These are phyloP conservation scores for Vigna mungo DNA, from an alignment of 306 rosid genomes.

Conservation along the genomic window DNA sequence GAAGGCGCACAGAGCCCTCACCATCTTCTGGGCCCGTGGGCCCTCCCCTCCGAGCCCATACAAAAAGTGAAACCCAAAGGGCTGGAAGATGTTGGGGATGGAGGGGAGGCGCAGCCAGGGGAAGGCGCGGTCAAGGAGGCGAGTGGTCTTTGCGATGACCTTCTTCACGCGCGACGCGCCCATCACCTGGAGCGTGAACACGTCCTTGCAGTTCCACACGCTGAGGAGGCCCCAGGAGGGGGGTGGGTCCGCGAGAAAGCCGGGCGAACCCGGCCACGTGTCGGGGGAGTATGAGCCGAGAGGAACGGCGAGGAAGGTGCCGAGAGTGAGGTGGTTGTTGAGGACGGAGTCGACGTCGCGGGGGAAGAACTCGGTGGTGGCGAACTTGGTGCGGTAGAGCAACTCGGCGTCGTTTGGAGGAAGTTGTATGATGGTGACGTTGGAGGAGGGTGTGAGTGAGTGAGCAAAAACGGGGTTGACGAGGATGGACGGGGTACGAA, in stretches of 20 bases:
- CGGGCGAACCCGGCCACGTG: conserved; percentile 65
- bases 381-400: conserved; percentile 72
- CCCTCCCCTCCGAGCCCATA: conserved; percentile 91
- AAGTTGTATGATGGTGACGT: conserved; percentile 55
- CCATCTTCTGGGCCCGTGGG: conserved; percentile 55
- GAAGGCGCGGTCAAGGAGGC: conserved; percentile 67
- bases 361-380: conserved; percentile 94
- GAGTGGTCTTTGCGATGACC: conserved; percentile 66
- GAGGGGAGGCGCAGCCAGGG: conserved; percentile 81
- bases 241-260: conserved; percentile 63
- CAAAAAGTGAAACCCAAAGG: conserved; percentile 81
- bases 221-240: conserved; percentile 86
- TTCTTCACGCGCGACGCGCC: conserved; percentile 80
- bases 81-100: conserved; percentile 70
- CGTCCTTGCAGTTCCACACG: conserved; percentile 85
- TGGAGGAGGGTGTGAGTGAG: conserved; percentile 41
- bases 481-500: conserved; percentile 82
- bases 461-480: conserved; percentile 92
- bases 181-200: conserved; percentile 69
- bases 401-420: conserved; percentile 66
- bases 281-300: conserved; percentile 1
- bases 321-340: conserved; percentile 67
- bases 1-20: conserved; percentile 65
- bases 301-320: conserved; percentile 82
- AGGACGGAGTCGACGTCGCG: conserved; percentile 89